Evolutionary conservation across 2,329 filamentous ascomycete genomes (phyloP).

Genomic region (Epichloe glyceriae): DNA sequence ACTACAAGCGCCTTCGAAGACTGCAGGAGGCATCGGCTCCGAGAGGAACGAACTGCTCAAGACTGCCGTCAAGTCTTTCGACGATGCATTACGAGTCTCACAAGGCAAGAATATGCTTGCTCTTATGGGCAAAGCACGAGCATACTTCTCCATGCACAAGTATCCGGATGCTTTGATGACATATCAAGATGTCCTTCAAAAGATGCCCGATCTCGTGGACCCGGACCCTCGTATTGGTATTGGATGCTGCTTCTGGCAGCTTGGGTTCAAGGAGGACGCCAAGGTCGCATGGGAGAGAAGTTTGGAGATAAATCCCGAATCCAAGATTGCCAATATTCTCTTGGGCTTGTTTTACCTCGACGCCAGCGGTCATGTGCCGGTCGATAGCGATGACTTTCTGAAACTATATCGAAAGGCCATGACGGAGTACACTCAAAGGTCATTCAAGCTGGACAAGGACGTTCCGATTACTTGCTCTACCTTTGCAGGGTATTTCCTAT

Average conservation of each 20-base stretch:
- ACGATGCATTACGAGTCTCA: constrained; percentile 79
- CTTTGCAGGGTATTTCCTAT: constrained; percentile 81
- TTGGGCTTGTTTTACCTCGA: constrained; percentile 85
- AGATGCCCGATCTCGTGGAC: constrained; percentile 77
- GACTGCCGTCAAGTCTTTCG: constrained; percentile 82
- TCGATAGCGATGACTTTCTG: constrained; percentile 74
- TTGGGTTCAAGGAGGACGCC: constrained; percentile 88
- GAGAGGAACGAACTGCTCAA: constrained; percentile 71
- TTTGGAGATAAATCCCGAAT: constrained; percentile 67
- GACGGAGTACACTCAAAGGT: constrained; percentile 84
- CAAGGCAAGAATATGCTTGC: constrained; percentile 85
- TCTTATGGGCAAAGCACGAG: constrained; percentile 75
- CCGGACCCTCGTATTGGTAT: constrained; percentile 94
- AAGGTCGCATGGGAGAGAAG: constrained; percentile 81
- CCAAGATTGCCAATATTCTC: constrained; percentile 81
- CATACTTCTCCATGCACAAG: constrained; percentile 74
- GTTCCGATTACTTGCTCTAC: constrained; percentile 81
- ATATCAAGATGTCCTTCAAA: constrained; percentile 78
- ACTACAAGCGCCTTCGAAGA: constrained; percentile 61
- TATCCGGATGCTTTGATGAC: constrained; percentile 69
- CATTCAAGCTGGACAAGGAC: constrained; percentile 87
- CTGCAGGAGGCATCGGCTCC: constrained; percentile 51
- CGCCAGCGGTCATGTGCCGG: constrained; percentile 67
- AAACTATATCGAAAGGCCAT: constrained; percentile 84
- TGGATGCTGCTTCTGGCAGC: constrained; percentile 92